Evolutionary conservation across 805 yeast species (phyloP), one percentile per base, ranked within the genome.

Genomic region (Zygoascus flipseniorum): DNA sequence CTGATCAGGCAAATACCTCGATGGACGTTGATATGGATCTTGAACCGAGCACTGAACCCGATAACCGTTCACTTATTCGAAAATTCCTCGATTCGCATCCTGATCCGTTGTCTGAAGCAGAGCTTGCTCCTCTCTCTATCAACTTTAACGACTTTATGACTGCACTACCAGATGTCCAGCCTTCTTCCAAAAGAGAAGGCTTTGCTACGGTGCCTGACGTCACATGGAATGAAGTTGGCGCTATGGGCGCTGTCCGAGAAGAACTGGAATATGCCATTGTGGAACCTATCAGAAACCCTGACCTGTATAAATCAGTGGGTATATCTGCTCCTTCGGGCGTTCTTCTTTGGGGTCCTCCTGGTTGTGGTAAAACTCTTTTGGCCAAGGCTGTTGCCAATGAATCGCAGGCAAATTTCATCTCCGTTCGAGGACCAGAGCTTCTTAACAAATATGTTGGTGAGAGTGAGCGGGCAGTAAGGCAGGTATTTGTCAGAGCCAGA

Each of bases 141-240:
- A 82, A 79, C 1, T 83, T 81, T 57, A 83, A 78, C 13, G 99
- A 93, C 66, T 93, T 93, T 65, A 58, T 86, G 37, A 75, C 79
- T 10, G 98, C 98, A 1, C 70, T 93, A 42, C 97, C 98, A 2
- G 82, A 90, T 0, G 85, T 93, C 46, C 99, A 93, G 71, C 99
- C 99, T 10, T 88, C 97, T 0, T 96, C 97, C 0, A 92, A 90
- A 65, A 83, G 99, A 67, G 99, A 93, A 74, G 99, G 99, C 0
- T 93, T 93, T 70, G 97, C 99, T 0, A 93, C 98, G 0, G 95
- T 93, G 11, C 99, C 99, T 0, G 98, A 93, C 66, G 97, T 93
- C 2, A 82, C 95, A 6, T 93, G 99, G 99, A 79, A 83, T 5
- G 86, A 85, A 65, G 96, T 93, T 37, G 99, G 99, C 58, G 99